These are phyloP conservation scores for Aspergillus ochraceus DNA, from an alignment of 2,329 filamentous ascomycete genomes.

Conservation along the genomic window DNA sequence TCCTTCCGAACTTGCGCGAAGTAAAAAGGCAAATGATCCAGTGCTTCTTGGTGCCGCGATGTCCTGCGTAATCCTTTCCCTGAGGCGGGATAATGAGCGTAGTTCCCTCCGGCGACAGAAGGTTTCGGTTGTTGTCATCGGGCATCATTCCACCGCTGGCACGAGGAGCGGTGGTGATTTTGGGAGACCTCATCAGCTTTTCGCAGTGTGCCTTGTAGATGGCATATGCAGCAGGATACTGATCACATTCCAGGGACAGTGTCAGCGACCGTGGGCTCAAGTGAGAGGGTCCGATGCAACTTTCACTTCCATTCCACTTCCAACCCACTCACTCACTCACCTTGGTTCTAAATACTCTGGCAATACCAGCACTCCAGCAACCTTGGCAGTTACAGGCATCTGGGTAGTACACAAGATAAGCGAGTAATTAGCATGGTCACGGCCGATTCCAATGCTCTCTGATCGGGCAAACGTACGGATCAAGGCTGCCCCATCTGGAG, in stretches of 20 bases:
- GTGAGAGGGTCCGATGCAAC: not conserved
- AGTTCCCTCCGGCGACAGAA: conserved; percentile 43
- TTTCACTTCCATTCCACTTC: not conserved
- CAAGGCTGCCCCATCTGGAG: conserved; percentile 51
- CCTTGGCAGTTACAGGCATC: conserved; percentile 62
- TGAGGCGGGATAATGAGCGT: conserved; percentile 56
- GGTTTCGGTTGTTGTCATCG: conserved; percentile 4
- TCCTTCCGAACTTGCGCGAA: conserved; percentile 49
- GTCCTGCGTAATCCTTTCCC: conserved; percentile 29
- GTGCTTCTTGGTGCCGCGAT: conserved; percentile 34
- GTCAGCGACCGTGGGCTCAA: not conserved
- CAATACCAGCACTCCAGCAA: conserved; percentile 61
- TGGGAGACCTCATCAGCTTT: conserved; percentile 13
- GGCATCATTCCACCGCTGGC: not conserved
- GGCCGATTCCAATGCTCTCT: not conserved
- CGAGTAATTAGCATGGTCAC: not conserved
- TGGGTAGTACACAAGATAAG: conserved; percentile 16
- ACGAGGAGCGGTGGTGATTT: conserved; percentile 10
- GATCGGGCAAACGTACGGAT: conserved; percentile 42
- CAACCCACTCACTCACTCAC: not conserved
- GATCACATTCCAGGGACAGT: not conserved
- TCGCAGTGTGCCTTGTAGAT: conserved; percentile 52
- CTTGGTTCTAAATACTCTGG: conserved; percentile 48
- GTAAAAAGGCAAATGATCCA: conserved; percentile 64
- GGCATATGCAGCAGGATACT: conserved; percentile 54